phyloP scores from a whole-genome alignment of 192 early-diverging fungal species.

The Coemansia sp. region DNA sequence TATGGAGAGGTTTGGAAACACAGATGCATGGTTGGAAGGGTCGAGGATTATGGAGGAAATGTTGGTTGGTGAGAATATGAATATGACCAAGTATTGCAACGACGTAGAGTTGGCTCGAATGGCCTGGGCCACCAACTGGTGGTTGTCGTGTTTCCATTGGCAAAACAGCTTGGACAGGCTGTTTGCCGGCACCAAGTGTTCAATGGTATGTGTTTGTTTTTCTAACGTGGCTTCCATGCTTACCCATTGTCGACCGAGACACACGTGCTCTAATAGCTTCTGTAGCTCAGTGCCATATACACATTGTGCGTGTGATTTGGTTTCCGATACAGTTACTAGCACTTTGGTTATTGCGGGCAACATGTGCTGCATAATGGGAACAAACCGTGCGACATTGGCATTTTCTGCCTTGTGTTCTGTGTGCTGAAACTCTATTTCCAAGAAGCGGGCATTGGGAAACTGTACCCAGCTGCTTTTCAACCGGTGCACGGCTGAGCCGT shows the following conservation, averaged over 20 bases:
- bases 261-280: not conserved
- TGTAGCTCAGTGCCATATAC: not conserved
- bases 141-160: not conserved
- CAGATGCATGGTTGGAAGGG: not conserved
- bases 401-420: not conserved
- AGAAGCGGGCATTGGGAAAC: not conserved
- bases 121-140: not conserved
- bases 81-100: not conserved
- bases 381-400: not conserved
- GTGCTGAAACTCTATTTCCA: not conserved
- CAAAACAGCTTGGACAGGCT: not conserved
- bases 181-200: conserved; percentile 2
- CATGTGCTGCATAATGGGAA: not conserved
- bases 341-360: not conserved
- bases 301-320: not conserved
- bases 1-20: not conserved
- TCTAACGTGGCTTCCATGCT: not conserved
- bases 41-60: not conserved
- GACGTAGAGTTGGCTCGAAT: not conserved
- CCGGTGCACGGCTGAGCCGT: not conserved
- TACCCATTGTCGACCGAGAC: not conserved
- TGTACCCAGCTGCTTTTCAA: not conserved
- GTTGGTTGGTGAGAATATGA: not conserved
- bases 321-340: not conserved
- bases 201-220: not conserved